Conservation (phyloP, 495 filamentous ascomycete species). For the Podospora sp. region DNA sequence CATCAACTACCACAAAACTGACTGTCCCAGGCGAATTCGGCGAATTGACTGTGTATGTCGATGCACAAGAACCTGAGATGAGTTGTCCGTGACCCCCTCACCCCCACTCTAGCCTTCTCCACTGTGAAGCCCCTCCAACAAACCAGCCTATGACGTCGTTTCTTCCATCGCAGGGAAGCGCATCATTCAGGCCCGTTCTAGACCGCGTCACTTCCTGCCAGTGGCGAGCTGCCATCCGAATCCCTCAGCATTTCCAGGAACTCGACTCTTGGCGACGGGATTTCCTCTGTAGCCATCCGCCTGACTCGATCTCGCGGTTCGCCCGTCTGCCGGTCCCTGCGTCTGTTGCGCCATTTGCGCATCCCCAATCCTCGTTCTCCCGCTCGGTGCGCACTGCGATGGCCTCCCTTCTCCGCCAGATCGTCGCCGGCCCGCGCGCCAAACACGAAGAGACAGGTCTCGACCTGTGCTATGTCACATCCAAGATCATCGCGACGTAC, state of each 20-base stretch:
- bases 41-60: too few relatives aligned
- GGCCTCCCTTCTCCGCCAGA: constrained; percentile 58
- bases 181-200: neutral
- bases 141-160: constrained; percentile 23
- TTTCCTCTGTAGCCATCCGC: neutral
- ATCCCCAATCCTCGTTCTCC: neutral
- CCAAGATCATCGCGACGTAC: constrained; percentile 71
- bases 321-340: neutral
- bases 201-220: neutral
- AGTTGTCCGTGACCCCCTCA: neutral
- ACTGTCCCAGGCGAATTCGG: too few relatives aligned
- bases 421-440: constrained; percentile 74
- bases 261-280: neutral
- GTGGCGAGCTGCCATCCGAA: neutral
- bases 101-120: neutral
- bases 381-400: constrained; percentile 39
- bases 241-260: neutral
- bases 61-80: too few relatives aligned
- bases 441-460: constrained; percentile 84
- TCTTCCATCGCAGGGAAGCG: neutral
- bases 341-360: neutral
- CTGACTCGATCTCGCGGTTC: neutral
- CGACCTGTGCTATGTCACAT: constrained; percentile 94
- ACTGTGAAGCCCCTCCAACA: neutral
- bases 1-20: too few relatives aligned